phyloP scores from a whole-genome alignment of 208 protist genomes.

The Phytomonas sp. region DNA sequence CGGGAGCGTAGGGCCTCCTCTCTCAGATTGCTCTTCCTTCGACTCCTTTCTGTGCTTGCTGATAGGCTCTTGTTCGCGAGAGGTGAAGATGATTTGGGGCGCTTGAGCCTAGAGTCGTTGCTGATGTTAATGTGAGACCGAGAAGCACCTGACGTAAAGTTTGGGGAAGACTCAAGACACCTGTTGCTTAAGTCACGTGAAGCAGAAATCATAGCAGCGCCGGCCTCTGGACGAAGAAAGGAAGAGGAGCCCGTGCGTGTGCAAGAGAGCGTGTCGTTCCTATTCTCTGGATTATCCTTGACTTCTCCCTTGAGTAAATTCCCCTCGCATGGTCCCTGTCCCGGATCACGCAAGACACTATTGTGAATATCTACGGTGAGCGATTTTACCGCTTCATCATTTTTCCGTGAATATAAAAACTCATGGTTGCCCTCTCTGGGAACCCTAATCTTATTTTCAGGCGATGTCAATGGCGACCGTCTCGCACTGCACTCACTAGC shows the following conservation, averaged over 20 bases:
- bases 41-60: background rate
- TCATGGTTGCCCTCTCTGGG: background rate
- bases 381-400: background rate
- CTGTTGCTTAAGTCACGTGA: background rate
- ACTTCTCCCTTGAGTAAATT: background rate
- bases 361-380: background rate
- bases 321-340: background rate
- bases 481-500: background rate
- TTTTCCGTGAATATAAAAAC: background rate
- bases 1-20: slow-evolving; percentile 19
- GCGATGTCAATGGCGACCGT: background rate
- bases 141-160: background rate
- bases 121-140: background rate
- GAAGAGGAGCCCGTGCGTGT: background rate
- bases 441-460: background rate
- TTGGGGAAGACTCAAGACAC: background rate
- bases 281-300: background rate
- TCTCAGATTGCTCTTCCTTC: background rate
- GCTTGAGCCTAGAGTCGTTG: background rate
- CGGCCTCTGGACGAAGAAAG: background rate
- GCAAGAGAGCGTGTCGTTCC: background rate
- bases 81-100: background rate
- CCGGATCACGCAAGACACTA: background rate
- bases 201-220: background rate
- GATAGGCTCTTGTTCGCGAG: background rate